Base-by-base conservation (phyloP, 495 filamentous ascomycete genomes). In the Penicillium coffeae region DNA sequence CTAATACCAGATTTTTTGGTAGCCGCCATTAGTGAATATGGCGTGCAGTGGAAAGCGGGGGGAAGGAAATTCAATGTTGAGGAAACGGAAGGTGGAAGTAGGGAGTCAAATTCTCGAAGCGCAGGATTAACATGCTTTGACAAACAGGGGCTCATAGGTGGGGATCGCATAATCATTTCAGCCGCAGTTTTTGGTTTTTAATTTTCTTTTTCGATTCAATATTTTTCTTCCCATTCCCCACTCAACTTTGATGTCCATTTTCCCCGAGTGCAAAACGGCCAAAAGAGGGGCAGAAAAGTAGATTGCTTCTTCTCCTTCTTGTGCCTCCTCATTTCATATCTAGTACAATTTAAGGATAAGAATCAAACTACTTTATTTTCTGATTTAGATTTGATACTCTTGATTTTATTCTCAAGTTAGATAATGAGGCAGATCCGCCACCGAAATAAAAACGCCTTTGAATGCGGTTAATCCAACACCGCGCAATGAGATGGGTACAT, bases 1-100 rank as follows among this genome's bases (percentile, higher is more conserved):
- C 50, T 45, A 32, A 13, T 47, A 42, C 50, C 50, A 36, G 50
- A 42, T 0, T 42, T 2, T 42, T 48, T 30, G 43, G 42, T 47
- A 52, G 50, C 50, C 38, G 50, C 42, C 50, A 52, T 52, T 38
- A 42, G 43, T 42, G 47, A 52, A 47, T 47, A 42, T 44, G 46
- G 43, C 43, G 43, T 52, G 38, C 50, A 52, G 50, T 48, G 46
- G 42, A 16, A 48, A 48, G 46, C 35, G 50, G 50, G 50, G 43
- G 13, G 47, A 52, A 52, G 42, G 43, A 47, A 52, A 44, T 52
- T 52, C 43, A 42, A 47, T 47, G 38, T 52, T 47, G 50, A 47
- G 43, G 43, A 42, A 52, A 52, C 42, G 50, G 44, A 52, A 52
- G 30, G 48, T 38, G 37, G 36, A 1, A 45, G n/a, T n/a, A n/a